Conservation (phyloP, 805 yeast genomes). For the Myxozyma neotropica region DNA sequence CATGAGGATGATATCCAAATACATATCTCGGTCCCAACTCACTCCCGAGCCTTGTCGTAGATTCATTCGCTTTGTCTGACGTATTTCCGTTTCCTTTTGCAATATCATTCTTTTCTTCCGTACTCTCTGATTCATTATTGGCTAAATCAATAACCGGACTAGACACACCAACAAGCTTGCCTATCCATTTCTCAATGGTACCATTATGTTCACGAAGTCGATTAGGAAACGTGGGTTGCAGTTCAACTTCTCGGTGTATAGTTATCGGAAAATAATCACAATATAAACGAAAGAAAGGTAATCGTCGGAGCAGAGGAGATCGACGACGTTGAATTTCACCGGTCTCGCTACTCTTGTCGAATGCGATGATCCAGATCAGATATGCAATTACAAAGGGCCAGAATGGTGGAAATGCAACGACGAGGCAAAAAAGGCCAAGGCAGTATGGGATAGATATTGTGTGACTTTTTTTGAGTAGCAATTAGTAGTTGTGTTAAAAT, state of each 20-base stretch:
- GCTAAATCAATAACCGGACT: constrained; percentile 12
- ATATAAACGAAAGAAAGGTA: constrained; percentile 68
- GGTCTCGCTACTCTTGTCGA: constrained; percentile 70
- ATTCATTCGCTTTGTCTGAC: background rate
- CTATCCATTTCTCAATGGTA: constrained; percentile 19
- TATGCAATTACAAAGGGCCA: constrained; percentile 76
- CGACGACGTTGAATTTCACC: constrained; percentile 67
- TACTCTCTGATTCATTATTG: background rate
- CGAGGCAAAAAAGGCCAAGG: constrained; percentile 50
- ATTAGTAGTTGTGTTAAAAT: background rate
- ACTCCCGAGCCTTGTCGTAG: background rate
- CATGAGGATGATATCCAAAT: constrained; percentile 96
- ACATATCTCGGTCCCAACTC: constrained; percentile 56
- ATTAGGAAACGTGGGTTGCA: constrained; percentile 67
- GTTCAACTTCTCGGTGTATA: constrained; percentile 65
- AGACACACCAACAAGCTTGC: constrained; percentile 19
- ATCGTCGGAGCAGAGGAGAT: constrained; percentile 58
- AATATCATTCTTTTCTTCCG: background rate
- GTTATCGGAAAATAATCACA: constrained; percentile 78
- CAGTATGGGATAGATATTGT: constrained; percentile 28
- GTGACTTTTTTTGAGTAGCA: constrained; percentile 13
- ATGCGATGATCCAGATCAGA: constrained; percentile 51
- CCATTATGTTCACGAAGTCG: constrained; percentile 25
- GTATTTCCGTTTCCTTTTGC: background rate
- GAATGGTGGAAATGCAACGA: constrained; percentile 59